phyloP scores from a whole-genome alignment of 192 early-diverging fungal genomes.

The Coemansia pectinata region DNA sequence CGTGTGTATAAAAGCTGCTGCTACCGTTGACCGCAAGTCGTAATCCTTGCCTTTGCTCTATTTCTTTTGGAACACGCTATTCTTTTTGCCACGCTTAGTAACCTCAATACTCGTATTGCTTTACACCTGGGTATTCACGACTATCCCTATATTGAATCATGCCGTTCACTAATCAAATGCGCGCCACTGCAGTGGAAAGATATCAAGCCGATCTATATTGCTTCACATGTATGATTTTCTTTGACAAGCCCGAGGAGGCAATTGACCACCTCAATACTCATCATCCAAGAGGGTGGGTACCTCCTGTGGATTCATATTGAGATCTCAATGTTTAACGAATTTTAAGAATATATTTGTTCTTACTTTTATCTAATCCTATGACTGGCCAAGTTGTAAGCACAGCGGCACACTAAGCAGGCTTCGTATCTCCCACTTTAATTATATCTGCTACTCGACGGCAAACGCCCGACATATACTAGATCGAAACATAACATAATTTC shows the following conservation, averaged over 20 bases:
- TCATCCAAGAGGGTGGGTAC: not conserved
- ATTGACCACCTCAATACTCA: not conserved
- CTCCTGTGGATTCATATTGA: not conserved
- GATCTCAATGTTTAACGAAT: not conserved
- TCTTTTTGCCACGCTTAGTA: not conserved
- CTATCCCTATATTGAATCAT: not conserved
- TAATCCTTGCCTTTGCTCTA: not conserved
- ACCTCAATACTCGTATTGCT: not conserved
- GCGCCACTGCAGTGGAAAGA: not conserved
- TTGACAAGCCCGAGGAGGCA: not conserved
- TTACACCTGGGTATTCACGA: not conserved
- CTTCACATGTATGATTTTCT: not conserved
- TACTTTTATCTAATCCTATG: too few species aligned
- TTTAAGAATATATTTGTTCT: not conserved
- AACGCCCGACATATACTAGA: too few species aligned
- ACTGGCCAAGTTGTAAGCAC: too few species aligned
- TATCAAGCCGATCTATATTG: not conserved
- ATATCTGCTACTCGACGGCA: too few species aligned
- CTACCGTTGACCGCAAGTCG: not conserved
- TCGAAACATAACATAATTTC: too few species aligned
- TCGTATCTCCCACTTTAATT: too few species aligned
- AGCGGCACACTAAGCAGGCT: too few species aligned
- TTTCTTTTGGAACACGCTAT: not conserved
- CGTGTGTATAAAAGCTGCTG: not conserved
- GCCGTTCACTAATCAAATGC: not conserved